phyloP scores from a whole-genome alignment of 805 yeast genomes.

The Saturnispora diversa region DNA sequence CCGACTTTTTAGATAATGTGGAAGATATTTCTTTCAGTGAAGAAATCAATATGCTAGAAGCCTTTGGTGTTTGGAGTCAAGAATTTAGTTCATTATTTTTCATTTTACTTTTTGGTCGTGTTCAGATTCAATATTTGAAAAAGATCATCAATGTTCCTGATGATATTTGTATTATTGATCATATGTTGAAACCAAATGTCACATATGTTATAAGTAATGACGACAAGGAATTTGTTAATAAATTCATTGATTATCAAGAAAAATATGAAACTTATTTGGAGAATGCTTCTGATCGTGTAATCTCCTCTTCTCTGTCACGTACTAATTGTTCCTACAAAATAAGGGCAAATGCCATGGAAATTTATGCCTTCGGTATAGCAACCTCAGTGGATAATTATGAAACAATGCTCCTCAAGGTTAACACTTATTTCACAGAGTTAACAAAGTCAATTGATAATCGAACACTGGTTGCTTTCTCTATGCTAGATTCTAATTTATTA shows the following conservation, averaged over 20 bases:
- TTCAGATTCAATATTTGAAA: slow-evolving; percentile 22
- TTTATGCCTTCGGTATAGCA: slow-evolving; percentile 49
- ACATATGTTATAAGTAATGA: slow-evolving; percentile 11
- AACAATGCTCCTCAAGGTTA: slow-evolving; percentile 38
- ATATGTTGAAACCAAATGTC: slow-evolving; percentile 14
- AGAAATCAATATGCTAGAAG: slow-evolving; percentile 21
- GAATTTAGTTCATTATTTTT: slow-evolving; percentile 28
- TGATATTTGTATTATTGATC: slow-evolving; percentile 13
- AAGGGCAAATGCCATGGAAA: slow-evolving; percentile 39
- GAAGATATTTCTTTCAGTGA: slow-evolving; percentile 19
- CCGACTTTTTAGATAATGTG: slow-evolving; percentile 23
- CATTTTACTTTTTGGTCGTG: slow-evolving; percentile 21
- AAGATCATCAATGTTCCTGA: slow-evolving; percentile 13
- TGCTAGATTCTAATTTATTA: slow-evolving; percentile 39
- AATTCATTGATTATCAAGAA: slow-evolving; percentile 16
- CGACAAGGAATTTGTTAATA: slow-evolving; percentile 14
- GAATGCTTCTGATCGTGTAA: slow-evolving; percentile 21
- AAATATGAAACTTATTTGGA: slow-evolving; percentile 20
- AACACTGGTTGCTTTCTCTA: slow-evolving; percentile 44
- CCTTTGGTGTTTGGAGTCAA: slow-evolving; percentile 27
- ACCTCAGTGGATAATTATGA: slow-evolving; percentile 39
- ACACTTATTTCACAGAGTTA: slow-evolving; percentile 35
- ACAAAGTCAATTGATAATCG: slow-evolving; percentile 27
- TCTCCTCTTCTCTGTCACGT: slow-evolving; percentile 22
- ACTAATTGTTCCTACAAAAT: slow-evolving; percentile 22